These are phyloP conservation scores for Conticribra weissflogii DNA, from an alignment of 108 stramenopile species.

Conservation along the genomic window DNA sequence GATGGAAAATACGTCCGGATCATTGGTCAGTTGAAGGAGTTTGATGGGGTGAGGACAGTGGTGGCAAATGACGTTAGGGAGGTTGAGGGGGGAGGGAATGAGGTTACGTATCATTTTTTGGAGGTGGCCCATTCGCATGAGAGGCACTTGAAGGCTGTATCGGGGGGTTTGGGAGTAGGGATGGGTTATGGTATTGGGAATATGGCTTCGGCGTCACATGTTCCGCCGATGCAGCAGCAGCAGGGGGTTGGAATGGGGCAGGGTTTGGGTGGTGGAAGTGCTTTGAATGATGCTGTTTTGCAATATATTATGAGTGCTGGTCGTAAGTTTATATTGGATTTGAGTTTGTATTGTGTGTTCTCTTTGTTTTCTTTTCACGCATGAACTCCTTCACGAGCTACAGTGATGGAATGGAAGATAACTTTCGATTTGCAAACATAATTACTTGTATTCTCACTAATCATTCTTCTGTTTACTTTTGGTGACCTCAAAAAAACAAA, in stretches of 20 bases:
- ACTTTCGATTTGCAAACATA: too few species aligned
- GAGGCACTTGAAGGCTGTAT: conserved; percentile 34
- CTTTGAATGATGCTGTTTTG: conserved; percentile 22
- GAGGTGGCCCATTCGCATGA: conserved; percentile 77
- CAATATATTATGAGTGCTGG: conserved; percentile 18
- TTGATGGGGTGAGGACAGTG: conserved; percentile 65
- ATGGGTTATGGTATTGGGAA: conserved; percentile 49
- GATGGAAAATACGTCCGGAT: conserved; percentile 74
- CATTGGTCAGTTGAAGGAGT: conserved; percentile 75
- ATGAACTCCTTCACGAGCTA: too few species aligned
- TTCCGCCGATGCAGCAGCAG: conserved; percentile 23
- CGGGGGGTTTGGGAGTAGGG: conserved; percentile 5
- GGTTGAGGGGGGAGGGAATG: conserved; percentile 67
- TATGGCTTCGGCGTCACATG: conserved; percentile 41
- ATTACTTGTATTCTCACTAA: too few species aligned
- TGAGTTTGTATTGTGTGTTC: neutral
- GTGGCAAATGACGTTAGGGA: conserved; percentile 71
- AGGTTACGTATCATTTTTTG: conserved; percentile 84
- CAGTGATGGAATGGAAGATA: too few species aligned
- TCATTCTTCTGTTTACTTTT: neutral
- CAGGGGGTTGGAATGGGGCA: conserved; percentile 18
- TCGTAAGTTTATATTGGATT: conserved; percentile 18
- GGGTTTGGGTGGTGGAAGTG: conserved; percentile 21
- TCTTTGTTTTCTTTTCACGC: too few species aligned
- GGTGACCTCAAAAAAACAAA: neutral